Evolutionary conservation across 2,329 filamentous ascomycete genomes (phyloP).

Genomic region (Teratosphaeria epicoccoides): DNA sequence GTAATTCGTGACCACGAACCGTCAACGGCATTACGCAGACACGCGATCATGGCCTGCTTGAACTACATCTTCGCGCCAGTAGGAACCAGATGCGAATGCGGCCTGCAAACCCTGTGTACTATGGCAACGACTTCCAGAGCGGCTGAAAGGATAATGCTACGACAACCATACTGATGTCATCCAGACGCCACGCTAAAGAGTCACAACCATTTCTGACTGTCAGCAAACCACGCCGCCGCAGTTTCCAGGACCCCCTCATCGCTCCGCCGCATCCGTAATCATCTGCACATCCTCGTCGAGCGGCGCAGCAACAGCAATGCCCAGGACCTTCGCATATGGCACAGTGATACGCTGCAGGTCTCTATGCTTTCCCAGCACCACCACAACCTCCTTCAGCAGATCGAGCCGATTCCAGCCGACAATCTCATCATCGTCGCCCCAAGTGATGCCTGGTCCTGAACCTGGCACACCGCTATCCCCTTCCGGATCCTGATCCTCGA

Average conservation of each 20-base stretch:
- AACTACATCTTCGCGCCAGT: no score
- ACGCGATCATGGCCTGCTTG: no score
- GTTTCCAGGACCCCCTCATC: neutral
- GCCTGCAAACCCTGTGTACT: no score
- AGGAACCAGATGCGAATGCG: no score
- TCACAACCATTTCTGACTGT: no score
- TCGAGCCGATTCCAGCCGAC: slow-evolving; percentile 88
- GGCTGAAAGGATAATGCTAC: no score
- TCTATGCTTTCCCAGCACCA: slow-evolving; percentile 95
- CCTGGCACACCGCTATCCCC: slow-evolving; percentile 21
- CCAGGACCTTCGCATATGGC: slow-evolving; percentile 68
- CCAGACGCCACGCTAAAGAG: no score
- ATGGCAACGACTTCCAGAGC: no score
- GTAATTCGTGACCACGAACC: no score
- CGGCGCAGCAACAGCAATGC: neutral
- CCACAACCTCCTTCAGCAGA: slow-evolving; percentile 77
- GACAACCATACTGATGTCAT: no score
- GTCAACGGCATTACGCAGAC: no score
- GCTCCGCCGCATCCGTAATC: neutral
- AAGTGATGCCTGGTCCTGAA: slow-evolving; percentile 48
- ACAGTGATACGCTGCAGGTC: slow-evolving; percentile 92
- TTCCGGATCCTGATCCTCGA: slow-evolving; percentile 47
- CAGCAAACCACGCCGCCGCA: neutral
- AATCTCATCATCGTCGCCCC: slow-evolving; percentile 55
- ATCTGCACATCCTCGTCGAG: neutral